Conservation (phyloP, 495 filamentous ascomycete species). For the Astrothelium subdiscretum region DNA sequence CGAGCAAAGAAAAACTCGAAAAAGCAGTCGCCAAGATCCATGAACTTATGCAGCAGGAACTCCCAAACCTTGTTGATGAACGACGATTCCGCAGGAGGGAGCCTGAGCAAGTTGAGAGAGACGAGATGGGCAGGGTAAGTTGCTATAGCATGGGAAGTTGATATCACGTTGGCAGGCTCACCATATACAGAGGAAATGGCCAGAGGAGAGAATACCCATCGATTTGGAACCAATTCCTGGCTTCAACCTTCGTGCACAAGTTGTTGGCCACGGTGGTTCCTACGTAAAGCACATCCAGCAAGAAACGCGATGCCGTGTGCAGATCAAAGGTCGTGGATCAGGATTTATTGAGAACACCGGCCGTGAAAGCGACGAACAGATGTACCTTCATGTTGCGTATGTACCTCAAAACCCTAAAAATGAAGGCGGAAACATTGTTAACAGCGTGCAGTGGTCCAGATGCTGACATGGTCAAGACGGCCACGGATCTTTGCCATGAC, state of each 20-base stretch:
- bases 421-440: neutral
- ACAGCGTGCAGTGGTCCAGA: constrained; percentile 68
- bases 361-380: constrained; percentile 82
- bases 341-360: constrained; percentile 78
- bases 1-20: constrained; percentile 81
- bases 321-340: constrained; percentile 96
- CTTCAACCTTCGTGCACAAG: constrained; percentile 93
- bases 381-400: constrained; percentile 93
- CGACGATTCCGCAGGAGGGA: constrained; percentile 83
- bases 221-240: constrained; percentile 81
- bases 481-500: constrained; percentile 79
- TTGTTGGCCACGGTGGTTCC: constrained; percentile 83
- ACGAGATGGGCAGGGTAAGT: constrained; percentile 80
- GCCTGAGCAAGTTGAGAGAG: constrained; percentile 81
- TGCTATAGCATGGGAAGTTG: neutral
- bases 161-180: constrained; percentile 22
- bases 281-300: constrained; percentile 97
- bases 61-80: constrained; percentile 92
- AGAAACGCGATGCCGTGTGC: constrained; percentile 86
- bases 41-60: constrained; percentile 90
- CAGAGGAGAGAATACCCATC: constrained; percentile 86
- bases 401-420: constrained; percentile 20
- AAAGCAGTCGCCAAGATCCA: constrained; percentile 75
- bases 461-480: constrained; percentile 69
- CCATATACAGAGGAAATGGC: constrained; percentile 80